A percentile compares a stretch with the other conserved stretches of the same genome.
Evolutionary conservation across 768 basidiomycete genomes (phyloP).

Genomic region (Lentinus brumalis): DNA sequence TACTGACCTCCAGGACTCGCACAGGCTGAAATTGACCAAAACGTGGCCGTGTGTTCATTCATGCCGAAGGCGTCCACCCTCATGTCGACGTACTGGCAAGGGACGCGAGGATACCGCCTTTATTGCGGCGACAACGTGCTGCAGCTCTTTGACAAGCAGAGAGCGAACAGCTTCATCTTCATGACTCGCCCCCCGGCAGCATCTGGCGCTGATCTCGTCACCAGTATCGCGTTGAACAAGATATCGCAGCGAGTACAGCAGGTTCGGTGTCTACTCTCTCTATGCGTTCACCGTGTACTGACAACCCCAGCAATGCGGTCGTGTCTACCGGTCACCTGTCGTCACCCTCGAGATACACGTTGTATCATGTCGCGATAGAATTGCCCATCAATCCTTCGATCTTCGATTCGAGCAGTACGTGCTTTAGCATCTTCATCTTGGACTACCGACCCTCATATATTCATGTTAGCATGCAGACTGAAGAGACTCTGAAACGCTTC

Average conservation of each 20-base stretch:
- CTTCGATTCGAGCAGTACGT: slow-evolving; percentile 68
- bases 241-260: slow-evolving; percentile 54
- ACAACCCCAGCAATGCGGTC: slow-evolving; percentile 56
- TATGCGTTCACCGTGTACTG: neutral
- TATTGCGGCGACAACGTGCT: slow-evolving; percentile 57
- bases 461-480: slow-evolving; percentile 35
- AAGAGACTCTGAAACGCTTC: slow-evolving; percentile 29
- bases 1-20: neutral
- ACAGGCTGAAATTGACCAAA: slow-evolving; percentile 54
- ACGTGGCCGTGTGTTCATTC: slow-evolving; percentile 65
- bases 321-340: slow-evolving; percentile 53
- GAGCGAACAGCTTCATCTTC: slow-evolving; percentile 59
- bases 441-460: slow-evolving; percentile 27
- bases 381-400: slow-evolving; percentile 69
- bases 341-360: slow-evolving; percentile 64
- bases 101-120: slow-evolving; percentile 54
- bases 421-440: slow-evolving; percentile 10
- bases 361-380: slow-evolving; percentile 65
- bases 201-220: slow-evolving; percentile 48
- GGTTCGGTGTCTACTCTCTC: slow-evolving; percentile 35
- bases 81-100: slow-evolving; percentile 51
- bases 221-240: slow-evolving; percentile 65
- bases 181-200: slow-evolving; percentile 49
- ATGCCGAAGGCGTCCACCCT: slow-evolving; percentile 52
- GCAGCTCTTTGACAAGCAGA: slow-evolving; percentile 58